Evolutionary conservation across 2,329 filamentous ascomycete genomes (phyloP).

Genomic region (Fusarium tricinctum): DNA sequence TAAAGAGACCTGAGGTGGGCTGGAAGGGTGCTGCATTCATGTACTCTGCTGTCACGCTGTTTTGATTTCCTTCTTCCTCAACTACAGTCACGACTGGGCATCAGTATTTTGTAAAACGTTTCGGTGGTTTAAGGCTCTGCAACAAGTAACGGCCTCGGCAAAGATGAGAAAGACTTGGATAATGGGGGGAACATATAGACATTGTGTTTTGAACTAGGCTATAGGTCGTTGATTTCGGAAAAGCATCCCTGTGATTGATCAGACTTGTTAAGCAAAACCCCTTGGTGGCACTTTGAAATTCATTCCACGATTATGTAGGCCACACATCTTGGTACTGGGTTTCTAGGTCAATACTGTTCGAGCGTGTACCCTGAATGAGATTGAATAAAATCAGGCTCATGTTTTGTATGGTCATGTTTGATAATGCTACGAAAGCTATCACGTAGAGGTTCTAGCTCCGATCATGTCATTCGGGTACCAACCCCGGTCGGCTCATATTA

Average conservation of each 20-base stretch:
- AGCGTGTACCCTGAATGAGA: background rate
- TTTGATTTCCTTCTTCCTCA: slow-evolving; percentile 9
- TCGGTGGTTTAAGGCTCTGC: background rate
- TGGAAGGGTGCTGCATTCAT: background rate
- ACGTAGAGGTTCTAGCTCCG: background rate
- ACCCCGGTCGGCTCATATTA: too few species aligned
- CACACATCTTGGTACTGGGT: background rate
- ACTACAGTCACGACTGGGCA: slow-evolving; percentile 15
- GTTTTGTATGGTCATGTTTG: background rate
- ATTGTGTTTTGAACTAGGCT: slow-evolving; percentile 8
- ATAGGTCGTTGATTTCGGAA: slow-evolving; percentile 8
- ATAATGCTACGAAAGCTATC: background rate
- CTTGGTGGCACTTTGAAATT: slow-evolving; percentile 29
- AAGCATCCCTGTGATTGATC: slow-evolving; percentile 1
- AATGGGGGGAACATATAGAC: slow-evolving; percentile 20
- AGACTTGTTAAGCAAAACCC: slow-evolving; percentile 6
- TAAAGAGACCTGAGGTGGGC: slow-evolving; percentile 12
- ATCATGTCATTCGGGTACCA: background rate
- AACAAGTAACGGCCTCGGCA: slow-evolving; percentile 1
- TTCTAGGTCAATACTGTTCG: background rate
- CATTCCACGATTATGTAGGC: background rate
- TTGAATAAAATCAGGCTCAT: background rate
- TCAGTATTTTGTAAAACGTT: background rate
- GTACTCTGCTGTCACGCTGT: background rate
- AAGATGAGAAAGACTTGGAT: background rate